Evolutionary conservation across 106 monocot genomes (phyloP).

Genomic region (Posidonia australis): DNA sequence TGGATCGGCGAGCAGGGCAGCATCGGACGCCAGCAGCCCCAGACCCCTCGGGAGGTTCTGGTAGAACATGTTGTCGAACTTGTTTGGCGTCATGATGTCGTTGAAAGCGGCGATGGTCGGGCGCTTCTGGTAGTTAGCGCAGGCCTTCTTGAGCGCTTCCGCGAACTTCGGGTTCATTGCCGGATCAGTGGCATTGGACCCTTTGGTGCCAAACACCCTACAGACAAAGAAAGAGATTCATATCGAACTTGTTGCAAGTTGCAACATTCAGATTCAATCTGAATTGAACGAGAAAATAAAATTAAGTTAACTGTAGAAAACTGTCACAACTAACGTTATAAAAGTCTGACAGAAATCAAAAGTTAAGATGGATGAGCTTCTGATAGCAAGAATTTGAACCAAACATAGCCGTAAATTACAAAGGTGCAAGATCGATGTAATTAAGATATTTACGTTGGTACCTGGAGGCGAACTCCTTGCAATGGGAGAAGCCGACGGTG

Average conservation of each 20-base stretch:
- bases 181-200: neutral
- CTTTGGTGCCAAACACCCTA: slow-evolving; percentile 4
- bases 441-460: too few species aligned
- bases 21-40: slow-evolving; percentile 14
- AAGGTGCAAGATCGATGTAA: too few species aligned
- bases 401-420: too few species aligned
- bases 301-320: too few species aligned
- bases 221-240: neutral
- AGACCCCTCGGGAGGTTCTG: slow-evolving; percentile 15
- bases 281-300: too few species aligned
- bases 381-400: too few species aligned
- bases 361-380: too few species aligned
- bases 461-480: slow-evolving; percentile 22
- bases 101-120: slow-evolving; percentile 13
- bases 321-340: too few species aligned
- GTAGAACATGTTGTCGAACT: slow-evolving; percentile 26
- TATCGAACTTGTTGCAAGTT: too few species aligned
- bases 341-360: too few species aligned
- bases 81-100: slow-evolving; percentile 20
- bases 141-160: slow-evolving; percentile 6
- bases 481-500: slow-evolving; percentile 26
- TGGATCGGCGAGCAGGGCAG: slow-evolving; percentile 7
- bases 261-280: too few species aligned
- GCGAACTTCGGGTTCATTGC: slow-evolving; percentile 14
- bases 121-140: slow-evolving; percentile 1